Base-by-base conservation (phyloP, 805 yeast genomes). In the Saccharomycopsis malanga region DNA sequence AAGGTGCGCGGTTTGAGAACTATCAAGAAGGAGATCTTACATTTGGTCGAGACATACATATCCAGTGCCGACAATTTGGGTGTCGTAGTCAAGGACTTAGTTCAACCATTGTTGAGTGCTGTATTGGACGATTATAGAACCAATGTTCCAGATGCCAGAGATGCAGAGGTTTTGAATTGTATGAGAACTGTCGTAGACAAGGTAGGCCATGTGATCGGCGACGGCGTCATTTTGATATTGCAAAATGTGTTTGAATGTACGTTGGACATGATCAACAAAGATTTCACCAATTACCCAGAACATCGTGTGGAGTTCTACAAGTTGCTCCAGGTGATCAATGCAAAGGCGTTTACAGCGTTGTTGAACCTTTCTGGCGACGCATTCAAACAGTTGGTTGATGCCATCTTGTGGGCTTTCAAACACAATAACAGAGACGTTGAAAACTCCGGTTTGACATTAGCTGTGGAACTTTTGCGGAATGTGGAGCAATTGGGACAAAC, bases 401-500 rank as follows among this genome's bases (percentile, higher is more conserved):
- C 98, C 2, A 89, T 95, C 39, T 72, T 93, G 59, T 93, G 99
- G 99, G 97, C 98, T 0, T 86, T 93, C 65, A 91, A 93, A 67
- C 99, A 93, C 65, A 93, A 89, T 60, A 89, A 93, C 66, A 80
- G 98, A 64, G 98, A 91, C 47, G 97, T 93, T 47, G 98, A 93
- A 65, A 89, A 83, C 54, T 82, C 82, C 46, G 99, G 98, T 23
- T 75, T 93, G 57, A 77, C 82, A 34, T 73, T 93, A 54, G 86
- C 93, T 29, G 72, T 83, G 48, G 97, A 91, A 60, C 71, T 93
- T 53, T 72, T 91, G 50, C 79, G 77, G 56, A 93, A 93, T 62
- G 89, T 93, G 56, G 44, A 41, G 18, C 42, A 39, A 23, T 70
- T 86, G 54, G 87, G 87, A 4, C 60, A 68, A n/a, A 65, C 66